These are phyloP conservation scores for Taiozyma sp. DNA, from an alignment of 1,139 yeast species.

Conservation along the genomic window DNA sequence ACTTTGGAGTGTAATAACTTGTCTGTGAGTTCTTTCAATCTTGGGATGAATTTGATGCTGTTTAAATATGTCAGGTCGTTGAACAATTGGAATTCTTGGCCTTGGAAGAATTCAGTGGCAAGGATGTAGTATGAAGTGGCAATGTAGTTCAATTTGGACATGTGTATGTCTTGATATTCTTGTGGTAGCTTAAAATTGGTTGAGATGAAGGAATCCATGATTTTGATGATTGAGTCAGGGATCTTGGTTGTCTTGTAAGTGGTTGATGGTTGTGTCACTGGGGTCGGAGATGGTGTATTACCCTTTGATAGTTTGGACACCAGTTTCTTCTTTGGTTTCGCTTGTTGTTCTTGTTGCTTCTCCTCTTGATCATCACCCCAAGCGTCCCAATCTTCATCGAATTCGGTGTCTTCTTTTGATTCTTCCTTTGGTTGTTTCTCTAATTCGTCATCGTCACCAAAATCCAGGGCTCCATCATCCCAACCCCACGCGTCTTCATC, in stretches of 20 bases:
- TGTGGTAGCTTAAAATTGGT: constrained; percentile 7
- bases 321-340: constrained; percentile 11
- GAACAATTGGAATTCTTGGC: constrained; percentile 12
- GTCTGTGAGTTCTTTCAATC: constrained; percentile 14
- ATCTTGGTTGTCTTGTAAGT: constrained; percentile 7
- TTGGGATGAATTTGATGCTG: constrained; percentile 1
- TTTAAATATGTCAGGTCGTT: constrained; percentile 16
- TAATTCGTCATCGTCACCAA: constrained; percentile 3
- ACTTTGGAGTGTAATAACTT: constrained; percentile 10
- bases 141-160: constrained; percentile 14
- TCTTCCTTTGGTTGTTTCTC: neutral
- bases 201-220: constrained; percentile 14
- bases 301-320: constrained; percentile 17
- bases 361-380: constrained; percentile 18
- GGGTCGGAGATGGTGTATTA: constrained; percentile 11
- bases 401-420: constrained; percentile 1
- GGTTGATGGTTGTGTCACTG: constrained; percentile 2
- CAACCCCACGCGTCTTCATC: constrained; percentile 16
- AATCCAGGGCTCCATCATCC: constrained; percentile 11
- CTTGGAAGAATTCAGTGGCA: constrained; percentile 8
- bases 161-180: constrained; percentile 11
- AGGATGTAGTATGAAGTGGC: constrained; percentile 15
- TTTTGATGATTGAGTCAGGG: constrained; percentile 10
- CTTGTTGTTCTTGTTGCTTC: constrained; percentile 1
- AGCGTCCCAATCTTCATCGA: constrained; percentile 18